Evolutionary conservation across 176 grass and related monocot species (phyloP).

Genomic region (Cenchrus purpureus): DNA sequence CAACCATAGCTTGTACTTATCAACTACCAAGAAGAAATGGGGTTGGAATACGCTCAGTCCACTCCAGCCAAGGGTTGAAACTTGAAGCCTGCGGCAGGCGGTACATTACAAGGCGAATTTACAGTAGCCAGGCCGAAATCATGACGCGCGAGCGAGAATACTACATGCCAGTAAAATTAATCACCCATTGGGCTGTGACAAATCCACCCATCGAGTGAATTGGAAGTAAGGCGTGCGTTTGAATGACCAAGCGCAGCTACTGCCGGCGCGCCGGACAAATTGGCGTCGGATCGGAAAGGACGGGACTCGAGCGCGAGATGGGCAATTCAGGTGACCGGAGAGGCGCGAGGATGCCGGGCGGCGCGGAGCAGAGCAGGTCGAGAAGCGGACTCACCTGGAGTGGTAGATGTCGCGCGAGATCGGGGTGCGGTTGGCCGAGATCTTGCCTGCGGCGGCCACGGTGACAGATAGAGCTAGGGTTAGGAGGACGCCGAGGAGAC

Average conservation of each 20-base stretch:
- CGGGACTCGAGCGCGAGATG: no score
- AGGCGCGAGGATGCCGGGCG: background rate
- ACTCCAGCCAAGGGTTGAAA: no score
- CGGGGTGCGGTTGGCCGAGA: constrained; percentile 43
- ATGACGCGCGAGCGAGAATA: background rate
- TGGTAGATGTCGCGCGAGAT: constrained; percentile 80
- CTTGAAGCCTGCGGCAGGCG: no score
- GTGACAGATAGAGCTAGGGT: constrained; percentile 30
- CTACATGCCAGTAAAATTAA: background rate
- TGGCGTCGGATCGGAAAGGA: background rate
- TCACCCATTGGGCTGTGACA: background rate
- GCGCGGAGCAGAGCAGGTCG: background rate
- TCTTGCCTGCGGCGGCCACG: constrained; percentile 25
- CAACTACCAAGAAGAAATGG: background rate
- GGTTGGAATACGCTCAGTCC: background rate
- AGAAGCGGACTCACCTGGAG: constrained; percentile 63
- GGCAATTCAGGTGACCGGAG: background rate
- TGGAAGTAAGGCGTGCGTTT: background rate
- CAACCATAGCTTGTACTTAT: background rate
- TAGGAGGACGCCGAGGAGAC: background rate
- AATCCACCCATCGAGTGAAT: background rate
- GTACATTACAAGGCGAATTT: no score
- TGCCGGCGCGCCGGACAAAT: background rate
- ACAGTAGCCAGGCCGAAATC: background rate
- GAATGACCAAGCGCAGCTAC: background rate